Evolutionary conservation across 257 asterid species (phyloP).

Genomic region (Mentha longifolia): DNA sequence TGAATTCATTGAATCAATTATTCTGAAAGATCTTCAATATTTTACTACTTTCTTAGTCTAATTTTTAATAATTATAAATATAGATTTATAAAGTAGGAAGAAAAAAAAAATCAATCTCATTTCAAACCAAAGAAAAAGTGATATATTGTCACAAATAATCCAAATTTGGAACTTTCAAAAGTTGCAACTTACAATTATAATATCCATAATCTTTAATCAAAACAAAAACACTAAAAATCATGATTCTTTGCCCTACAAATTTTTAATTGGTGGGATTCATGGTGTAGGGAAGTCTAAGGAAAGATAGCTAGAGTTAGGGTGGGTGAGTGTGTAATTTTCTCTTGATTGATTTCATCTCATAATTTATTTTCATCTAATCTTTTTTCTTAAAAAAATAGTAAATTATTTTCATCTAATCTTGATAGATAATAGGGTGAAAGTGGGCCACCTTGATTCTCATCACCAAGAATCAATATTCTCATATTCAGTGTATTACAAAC

Average conservation of each 20-base stretch:
- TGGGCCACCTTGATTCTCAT: constrained; percentile 28
- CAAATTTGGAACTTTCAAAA: no score
- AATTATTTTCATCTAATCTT: constrained; percentile 6
- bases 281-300: constrained; percentile 33
- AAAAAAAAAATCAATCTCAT: no score
- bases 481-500: constrained; percentile 38
- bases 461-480: not conserved
- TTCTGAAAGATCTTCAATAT: not conserved
- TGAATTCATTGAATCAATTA: not conserved
- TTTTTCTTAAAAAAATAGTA: not conserved
- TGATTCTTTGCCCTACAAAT: not conserved
- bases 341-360: constrained; percentile 34
- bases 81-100: no score
- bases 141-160: no score
- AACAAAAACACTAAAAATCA: not conserved
- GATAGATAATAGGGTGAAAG: constrained; percentile 31
- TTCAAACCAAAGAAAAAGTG: no score
- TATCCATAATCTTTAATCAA: not conserved
- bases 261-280: not conserved
- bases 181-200: no score
- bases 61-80: no score
- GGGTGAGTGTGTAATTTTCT: constrained; percentile 38
- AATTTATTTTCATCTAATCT: constrained; percentile 22
- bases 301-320: constrained; percentile 29
- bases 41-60: not conserved